phyloP scores from a whole-genome alignment of 2,329 filamentous ascomycete species.

The Diaporthe sp. region DNA sequence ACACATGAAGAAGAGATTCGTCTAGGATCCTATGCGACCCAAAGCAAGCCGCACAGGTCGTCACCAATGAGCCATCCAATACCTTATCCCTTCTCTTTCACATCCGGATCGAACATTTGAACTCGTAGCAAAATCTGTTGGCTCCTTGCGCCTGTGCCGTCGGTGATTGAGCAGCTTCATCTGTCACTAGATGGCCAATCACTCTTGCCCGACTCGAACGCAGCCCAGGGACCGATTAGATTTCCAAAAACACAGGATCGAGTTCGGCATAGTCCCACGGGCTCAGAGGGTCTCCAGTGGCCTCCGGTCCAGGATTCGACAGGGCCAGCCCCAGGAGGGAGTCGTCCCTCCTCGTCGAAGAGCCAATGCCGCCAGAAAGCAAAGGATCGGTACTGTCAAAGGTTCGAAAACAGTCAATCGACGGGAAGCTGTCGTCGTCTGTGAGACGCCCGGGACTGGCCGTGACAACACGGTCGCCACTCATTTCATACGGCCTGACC shows the following conservation, averaged over 20 bases:
- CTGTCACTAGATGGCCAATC: background rate
- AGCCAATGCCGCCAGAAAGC: no score
- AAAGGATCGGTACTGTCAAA: background rate
- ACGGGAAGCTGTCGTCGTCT: background rate
- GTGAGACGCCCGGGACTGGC: background rate
- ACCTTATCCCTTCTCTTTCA: no score
- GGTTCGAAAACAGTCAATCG: background rate
- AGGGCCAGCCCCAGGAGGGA: background rate
- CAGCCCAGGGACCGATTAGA: background rate
- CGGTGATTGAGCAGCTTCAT: background rate
- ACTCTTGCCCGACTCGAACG: background rate
- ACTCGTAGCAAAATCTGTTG: background rate
- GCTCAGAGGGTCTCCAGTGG: background rate
- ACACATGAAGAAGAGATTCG: background rate
- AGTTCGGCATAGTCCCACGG: rapidly evolving
- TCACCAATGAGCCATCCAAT: background rate
- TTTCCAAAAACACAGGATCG: background rate
- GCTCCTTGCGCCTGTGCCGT: no score
- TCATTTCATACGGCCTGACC: background rate
- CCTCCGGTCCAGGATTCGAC: background rate
- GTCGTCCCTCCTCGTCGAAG: background rate
- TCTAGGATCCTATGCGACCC: background rate
- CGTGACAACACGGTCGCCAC: background rate
- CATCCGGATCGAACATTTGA: no score
- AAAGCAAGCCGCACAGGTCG: background rate